Evolutionary conservation across 495 filamentous ascomycete genomes (phyloP).

Genomic region (Astrothelium macrocarpum): DNA sequence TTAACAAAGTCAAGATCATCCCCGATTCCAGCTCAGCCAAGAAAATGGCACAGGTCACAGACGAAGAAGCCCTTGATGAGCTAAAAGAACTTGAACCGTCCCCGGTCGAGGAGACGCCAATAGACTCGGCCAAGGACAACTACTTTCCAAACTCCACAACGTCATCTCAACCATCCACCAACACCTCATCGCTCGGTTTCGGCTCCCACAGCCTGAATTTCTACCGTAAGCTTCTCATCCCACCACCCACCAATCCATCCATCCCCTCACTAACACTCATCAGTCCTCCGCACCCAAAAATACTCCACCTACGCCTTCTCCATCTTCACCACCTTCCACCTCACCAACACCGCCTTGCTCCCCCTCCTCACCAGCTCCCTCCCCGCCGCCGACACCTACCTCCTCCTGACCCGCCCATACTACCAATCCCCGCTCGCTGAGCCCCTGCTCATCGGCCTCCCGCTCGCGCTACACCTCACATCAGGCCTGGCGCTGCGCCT

Average conservation of each 20-base stretch:
- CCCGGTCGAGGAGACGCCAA: conserved; percentile 58
- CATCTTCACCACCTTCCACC: conserved; percentile 65
- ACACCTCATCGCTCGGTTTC: conserved; percentile 27
- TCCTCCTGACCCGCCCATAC: conserved; percentile 55
- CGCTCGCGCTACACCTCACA: conserved; percentile 46
- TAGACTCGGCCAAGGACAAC: conserved; percentile 44
- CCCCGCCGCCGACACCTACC: conserved; percentile 43
- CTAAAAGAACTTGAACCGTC: conserved; percentile 73
- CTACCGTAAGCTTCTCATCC: conserved; percentile 20
- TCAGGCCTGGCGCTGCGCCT: conserved; percentile 69
- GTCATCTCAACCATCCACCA: conserved; percentile 11
- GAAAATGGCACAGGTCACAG: conserved; percentile 4
- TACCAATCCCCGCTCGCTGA: conserved; percentile 73
- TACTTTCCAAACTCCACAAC: conserved; percentile 38
- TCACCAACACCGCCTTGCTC: conserved; percentile 55
- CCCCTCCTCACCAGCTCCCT: conserved; percentile 51
- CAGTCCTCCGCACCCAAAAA: conserved; percentile 70
- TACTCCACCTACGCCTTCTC: conserved; percentile 85
- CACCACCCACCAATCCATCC: not conserved
- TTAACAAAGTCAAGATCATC: not conserved
- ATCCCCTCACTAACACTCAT: not conserved
- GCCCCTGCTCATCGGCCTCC: conserved; percentile 51
- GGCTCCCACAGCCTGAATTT: conserved; percentile 28
- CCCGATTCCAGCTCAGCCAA: not conserved
- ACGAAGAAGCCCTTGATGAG: conserved; percentile 36